Percentiles rank a stretch among this genome's conserved stretches.
Conservation (phyloP, 768 basidiomycete species). For the Hypsizygus marmoreus region DNA sequence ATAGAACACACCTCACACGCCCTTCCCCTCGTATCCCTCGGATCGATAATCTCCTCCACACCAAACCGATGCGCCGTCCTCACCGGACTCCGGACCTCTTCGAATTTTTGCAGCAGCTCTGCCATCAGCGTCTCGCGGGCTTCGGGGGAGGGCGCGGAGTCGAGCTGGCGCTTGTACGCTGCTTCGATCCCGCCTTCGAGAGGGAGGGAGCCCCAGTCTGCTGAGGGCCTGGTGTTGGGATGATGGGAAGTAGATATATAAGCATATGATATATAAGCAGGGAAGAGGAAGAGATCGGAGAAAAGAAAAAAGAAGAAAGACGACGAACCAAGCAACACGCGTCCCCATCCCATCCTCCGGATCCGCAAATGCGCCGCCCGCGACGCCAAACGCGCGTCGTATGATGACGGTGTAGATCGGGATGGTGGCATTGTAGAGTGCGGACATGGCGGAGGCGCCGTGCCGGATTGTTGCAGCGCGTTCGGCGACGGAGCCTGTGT, state of each 20-base stretch:
- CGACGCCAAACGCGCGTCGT: constrained; percentile 41
- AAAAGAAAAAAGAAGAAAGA: neutral
- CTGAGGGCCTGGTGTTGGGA: constrained; percentile 34
- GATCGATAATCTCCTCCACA: constrained; percentile 44
- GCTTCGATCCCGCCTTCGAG: constrained; percentile 44
- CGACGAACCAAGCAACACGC: constrained; percentile 39
- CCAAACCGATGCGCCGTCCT: constrained; percentile 42
- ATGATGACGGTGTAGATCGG: constrained; percentile 41
- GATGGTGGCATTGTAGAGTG: constrained; percentile 36
- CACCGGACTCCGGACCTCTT: constrained; percentile 37
- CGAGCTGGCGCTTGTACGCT: constrained; percentile 41
- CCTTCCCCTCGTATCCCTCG: constrained; percentile 37
- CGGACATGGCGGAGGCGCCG: constrained; percentile 37
- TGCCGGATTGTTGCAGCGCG: constrained; percentile 41
- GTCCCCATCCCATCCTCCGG: constrained; percentile 34
- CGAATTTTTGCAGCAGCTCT: constrained; percentile 35
- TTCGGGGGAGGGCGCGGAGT: constrained; percentile 28
- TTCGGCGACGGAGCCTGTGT: constrained; percentile 38
- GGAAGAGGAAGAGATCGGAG: neutral
- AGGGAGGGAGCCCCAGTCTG: constrained; percentile 44
- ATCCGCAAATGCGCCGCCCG: constrained; percentile 39
- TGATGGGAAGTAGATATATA: neutral
- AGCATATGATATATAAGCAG: neutral
- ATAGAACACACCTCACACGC: constrained; percentile 35
- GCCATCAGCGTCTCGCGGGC: constrained; percentile 36